Evolutionary conservation across 257 asterid species (phyloP).

Genomic region (Echium plantagineum): DNA sequence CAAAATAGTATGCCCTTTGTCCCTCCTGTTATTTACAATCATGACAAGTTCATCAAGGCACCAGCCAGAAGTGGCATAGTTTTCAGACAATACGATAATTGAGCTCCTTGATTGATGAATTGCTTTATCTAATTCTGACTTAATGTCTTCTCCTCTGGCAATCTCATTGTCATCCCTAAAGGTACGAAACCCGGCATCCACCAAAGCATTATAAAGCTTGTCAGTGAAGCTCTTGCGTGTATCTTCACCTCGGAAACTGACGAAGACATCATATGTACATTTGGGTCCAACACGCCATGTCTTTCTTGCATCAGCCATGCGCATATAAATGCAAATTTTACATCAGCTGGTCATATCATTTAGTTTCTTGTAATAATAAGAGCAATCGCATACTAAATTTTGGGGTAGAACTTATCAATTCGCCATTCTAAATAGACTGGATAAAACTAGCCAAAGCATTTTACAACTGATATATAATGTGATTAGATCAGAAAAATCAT

Average conservation of each 20-base stretch:
- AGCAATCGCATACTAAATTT: neutral
- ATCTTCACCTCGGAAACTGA: constrained; percentile 19
- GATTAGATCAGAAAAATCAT: too few relatives aligned
- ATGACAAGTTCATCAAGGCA: constrained; percentile 21
- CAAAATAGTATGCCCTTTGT: constrained; percentile 7
- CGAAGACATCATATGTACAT: constrained; percentile 10
- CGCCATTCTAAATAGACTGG: too few relatives aligned
- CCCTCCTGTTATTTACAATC: constrained; percentile 8
- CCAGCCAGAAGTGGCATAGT: constrained; percentile 15
- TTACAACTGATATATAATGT: too few relatives aligned
- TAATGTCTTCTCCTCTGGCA: constrained; percentile 11
- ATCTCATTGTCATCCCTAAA: constrained; percentile 19
- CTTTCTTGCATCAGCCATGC: neutral
- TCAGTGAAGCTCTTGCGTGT: constrained; percentile 17
- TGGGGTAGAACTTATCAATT: too few relatives aligned
- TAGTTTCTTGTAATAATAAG: neutral
- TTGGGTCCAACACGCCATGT: neutral
- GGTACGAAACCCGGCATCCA: constrained; percentile 12
- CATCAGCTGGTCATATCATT: neutral
- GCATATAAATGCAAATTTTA: neutral
- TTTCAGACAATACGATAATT: constrained; percentile 11
- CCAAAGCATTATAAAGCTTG: constrained; percentile 15
- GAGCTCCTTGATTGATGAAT: constrained; percentile 16
- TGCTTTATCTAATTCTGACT: constrained; percentile 10
- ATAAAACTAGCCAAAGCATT: too few relatives aligned